Base-by-base conservation (phyloP, 139 green algal species). In the Auxenochlorella pyrenoidosa region DNA sequence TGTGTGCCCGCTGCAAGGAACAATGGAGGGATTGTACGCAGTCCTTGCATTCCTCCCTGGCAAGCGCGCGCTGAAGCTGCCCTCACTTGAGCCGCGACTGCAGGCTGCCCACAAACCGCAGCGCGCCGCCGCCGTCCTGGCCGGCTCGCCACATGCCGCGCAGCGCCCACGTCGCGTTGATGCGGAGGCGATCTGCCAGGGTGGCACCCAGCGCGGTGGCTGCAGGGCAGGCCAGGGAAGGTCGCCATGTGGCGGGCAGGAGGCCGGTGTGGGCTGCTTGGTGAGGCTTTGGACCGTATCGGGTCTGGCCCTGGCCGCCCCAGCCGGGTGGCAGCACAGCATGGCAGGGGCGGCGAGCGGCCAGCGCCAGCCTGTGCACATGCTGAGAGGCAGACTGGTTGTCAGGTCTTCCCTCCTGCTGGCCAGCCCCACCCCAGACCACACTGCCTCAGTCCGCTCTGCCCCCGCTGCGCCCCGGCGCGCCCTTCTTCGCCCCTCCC, bases 151-250 rank as follows among this genome's bases (percentile, higher is more conserved):
- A 71, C 82, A 91, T 79, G 63, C 88, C 88, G 5, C 76, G 66
- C 21, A 91, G 51, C 0, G 92, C 92, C 51, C 87, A 89, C 0
- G 86, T 87, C n/a, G 90, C 93, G 80, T 94, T 94, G 65, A 95
- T 83, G 24, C 92, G 89, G 15, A 95, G 82, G 24, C 93, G 88
- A 54, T 95, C 93, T 8, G 79, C 80, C 18, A 94, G 43, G 21
- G 82, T 91, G 34, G 83, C 87, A 4, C 92, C 91, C 28, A 95
- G 83, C 32, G 36, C 70, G 0, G 88, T 79, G 66, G 82, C 82
- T 79, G 66, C 66, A 79, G 21, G 41, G 47, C 34, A 58, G 51
- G 30, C 3, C 43, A 12, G 47, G 12, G 24, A 36, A 16, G 0
- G 21, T 3, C 3, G 36, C n/a, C n/a, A n/a, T 38, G 28, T 75